Conservation (phyloP, 2,329 filamentous ascomycete species). For the Verticillium nubilum region DNA sequence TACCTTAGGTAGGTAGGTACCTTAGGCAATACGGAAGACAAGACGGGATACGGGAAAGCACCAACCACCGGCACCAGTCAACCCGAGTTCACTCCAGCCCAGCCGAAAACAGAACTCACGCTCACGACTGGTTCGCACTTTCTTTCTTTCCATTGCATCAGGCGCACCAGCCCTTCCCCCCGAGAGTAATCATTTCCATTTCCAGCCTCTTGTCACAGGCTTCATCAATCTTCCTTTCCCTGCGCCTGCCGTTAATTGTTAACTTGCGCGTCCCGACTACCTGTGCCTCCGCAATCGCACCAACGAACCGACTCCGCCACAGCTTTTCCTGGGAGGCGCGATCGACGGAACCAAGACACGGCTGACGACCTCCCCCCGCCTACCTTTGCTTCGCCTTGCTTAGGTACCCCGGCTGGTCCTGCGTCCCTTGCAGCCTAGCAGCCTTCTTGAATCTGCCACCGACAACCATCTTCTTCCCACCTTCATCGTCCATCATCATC, state of each 20-base stretch:
- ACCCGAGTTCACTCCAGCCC: not conserved
- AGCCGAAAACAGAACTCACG: not conserved
- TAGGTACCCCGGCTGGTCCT: not conserved
- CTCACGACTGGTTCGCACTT: not conserved
- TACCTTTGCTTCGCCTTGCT: not conserved
- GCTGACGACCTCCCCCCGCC: not conserved
- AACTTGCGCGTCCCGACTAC: not conserved
- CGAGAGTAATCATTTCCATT: not conserved
- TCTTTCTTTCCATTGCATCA: not conserved
- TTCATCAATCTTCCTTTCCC: not conserved
- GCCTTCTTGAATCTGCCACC: not conserved
- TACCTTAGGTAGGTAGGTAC: no score
- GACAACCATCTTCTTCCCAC: not conserved
- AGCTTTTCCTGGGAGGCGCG: not conserved
- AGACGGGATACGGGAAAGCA: slow-evolving; percentile 1
- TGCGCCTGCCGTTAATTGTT: not conserved
- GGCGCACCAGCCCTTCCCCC: not conserved
- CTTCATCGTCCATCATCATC: not conserved
- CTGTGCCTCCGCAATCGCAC: not conserved
- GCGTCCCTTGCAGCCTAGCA: not conserved
- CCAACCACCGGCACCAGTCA: not conserved
- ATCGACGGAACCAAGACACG: not conserved
- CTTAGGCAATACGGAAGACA: slow-evolving; percentile 5
- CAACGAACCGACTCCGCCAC: not conserved
- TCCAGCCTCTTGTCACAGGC: not conserved